Conservation (phyloP, 768 basidiomycete species). For the Paxillus ammoniavirescens region DNA sequence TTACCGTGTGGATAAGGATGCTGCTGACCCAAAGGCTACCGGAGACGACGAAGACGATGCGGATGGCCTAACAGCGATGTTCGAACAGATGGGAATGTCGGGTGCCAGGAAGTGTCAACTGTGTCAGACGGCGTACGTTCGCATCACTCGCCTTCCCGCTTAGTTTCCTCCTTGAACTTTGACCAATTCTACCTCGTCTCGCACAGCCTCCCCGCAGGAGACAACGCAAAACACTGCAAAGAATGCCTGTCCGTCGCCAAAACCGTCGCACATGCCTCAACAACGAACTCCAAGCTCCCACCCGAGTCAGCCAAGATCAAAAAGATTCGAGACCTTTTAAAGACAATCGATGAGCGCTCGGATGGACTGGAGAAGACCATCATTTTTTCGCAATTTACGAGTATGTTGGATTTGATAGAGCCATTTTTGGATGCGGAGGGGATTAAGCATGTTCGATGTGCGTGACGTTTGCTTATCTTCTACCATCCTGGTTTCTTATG, state of each 20-base stretch:
- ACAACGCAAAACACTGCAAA: constrained; percentile 47
- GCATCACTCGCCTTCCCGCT: constrained; percentile 1
- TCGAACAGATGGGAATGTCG: constrained; percentile 66
- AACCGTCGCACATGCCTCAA: constrained; percentile 43
- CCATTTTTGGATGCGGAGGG: constrained; percentile 72
- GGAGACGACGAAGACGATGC: constrained; percentile 54
- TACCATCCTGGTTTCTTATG: background rate
- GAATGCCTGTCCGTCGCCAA: constrained; percentile 57
- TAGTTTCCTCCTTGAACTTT: background rate
- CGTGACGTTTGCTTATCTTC: constrained; percentile 34
- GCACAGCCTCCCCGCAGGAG: constrained; percentile 13
- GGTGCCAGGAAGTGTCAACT: constrained; percentile 68
- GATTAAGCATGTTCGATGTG: constrained; percentile 82
- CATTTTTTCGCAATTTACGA: constrained; percentile 92
- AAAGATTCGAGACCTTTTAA: constrained; percentile 73
- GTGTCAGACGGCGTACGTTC: constrained; percentile 66
- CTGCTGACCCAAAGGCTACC: constrained; percentile 62
- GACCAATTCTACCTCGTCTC: constrained; percentile 24
- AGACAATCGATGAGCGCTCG: constrained; percentile 57
- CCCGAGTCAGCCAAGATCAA: constrained; percentile 85
- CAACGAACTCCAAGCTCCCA: constrained; percentile 38
- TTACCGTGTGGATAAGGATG: constrained; percentile 71
- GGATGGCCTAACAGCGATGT: constrained; percentile 74
- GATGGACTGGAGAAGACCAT: constrained; percentile 84
- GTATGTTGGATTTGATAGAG: constrained; percentile 82